Evolutionary conservation across 2,329 filamentous ascomycete genomes (phyloP), one percentile per base, ranked within the genome.

Genomic region (Fusarium sp.): DNA sequence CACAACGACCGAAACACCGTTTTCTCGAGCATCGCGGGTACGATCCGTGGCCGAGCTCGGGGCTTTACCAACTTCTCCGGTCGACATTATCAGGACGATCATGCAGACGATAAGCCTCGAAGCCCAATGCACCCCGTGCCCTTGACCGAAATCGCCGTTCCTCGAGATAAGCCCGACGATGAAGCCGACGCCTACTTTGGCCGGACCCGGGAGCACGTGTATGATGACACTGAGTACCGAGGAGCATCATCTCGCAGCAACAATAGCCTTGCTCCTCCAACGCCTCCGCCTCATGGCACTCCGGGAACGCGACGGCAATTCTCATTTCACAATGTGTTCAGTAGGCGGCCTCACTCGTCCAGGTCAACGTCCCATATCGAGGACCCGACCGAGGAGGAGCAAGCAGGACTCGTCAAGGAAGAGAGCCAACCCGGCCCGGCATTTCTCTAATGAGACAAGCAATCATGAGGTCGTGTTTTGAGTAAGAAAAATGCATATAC

Each of bases 241-340:
- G 84, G 86, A 28, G 83, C 84, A 28, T 82, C 83, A 3, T 82
- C 79, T 51, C 79, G 79, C 52, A 83, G 78, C 68, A 82, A 79
- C 63, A 81, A 80, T 65, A 80, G 77, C 73, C 68, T 81, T 7
- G 75, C 89, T 2, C 91, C 91, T 2, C 91, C 91, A 0, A 86
- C 88, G 4, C 90, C 91, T 2, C 90, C 90, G 4, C 89, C 87
- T 6, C 89, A 88, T 59, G 83, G 83, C 41, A 88, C 90, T 6
- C 89, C 86, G 58, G 83, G 84, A 31, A 89, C 92, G 11, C 88
- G 85, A 70, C 88, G 95, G 65, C 94, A 97, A 77, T 99, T 98
- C 82, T 97, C 93, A 16, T 98, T 98, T 85, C 92, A 95, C 70
- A 94, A 92, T 71, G 90, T 97, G 55, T 96, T 98, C 80, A 74